A percentile compares a stretch with the other conserved stretches of the same genome.
phyloP scores from a whole-genome alignment of 306 rosid species.

The Corylus heterophylla region DNA sequence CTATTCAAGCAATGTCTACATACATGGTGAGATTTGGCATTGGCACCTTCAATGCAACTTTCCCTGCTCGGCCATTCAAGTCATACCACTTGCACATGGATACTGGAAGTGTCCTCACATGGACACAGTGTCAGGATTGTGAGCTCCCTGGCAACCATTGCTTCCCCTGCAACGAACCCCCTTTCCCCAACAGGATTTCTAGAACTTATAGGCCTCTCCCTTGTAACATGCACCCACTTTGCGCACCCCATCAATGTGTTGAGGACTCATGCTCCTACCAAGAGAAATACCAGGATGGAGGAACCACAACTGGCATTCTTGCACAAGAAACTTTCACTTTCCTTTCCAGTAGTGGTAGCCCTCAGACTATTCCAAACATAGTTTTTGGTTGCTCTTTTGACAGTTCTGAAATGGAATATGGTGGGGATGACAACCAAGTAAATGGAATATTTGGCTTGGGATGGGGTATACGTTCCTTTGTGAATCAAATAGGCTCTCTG shows the following conservation, averaged over 20 bases:
- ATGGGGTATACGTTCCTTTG: too few relatives aligned
- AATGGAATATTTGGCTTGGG: too few relatives aligned
- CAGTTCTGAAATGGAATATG: too few relatives aligned
- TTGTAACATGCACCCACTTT: neutral
- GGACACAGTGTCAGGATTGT: slow-evolving; percentile 10
- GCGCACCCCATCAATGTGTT: neutral
- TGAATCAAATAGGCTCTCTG: too few relatives aligned
- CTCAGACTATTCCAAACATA: neutral
- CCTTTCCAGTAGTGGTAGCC: neutral
- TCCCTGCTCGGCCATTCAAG: neutral
- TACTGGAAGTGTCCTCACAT: neutral
- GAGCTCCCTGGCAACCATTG: neutral
- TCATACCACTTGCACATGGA: neutral
- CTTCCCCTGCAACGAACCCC: neutral
- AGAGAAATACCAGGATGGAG: neutral
- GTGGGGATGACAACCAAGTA: too few relatives aligned
- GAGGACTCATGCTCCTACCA: neutral
- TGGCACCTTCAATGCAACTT: neutral
- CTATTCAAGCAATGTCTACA: neutral
- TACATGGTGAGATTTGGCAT: neutral
- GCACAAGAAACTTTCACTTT: slow-evolving; percentile 1
- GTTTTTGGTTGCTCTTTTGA: too few relatives aligned
- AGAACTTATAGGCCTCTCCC: neutral
- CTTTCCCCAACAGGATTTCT: neutral
- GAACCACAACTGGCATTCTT: neutral